These are phyloP conservation scores for Candida silvatica DNA, from an alignment of 805 yeast species.

Conservation along the genomic window DNA sequence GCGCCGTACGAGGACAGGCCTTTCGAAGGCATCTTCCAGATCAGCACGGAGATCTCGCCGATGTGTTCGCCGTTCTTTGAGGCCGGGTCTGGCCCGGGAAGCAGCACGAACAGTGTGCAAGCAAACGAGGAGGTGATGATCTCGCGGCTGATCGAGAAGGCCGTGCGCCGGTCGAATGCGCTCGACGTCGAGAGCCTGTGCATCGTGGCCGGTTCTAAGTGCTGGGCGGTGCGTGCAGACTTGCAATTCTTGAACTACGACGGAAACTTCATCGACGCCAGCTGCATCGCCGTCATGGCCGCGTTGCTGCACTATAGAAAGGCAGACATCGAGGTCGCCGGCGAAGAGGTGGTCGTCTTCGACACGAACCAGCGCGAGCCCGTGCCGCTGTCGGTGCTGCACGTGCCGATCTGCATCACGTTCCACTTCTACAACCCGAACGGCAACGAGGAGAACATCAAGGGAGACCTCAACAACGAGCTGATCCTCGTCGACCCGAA, in stretches of 20 bases:
- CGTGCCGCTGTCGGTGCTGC: constrained; percentile 75
- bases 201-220: constrained; percentile 81
- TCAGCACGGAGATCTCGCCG: constrained; percentile 80
- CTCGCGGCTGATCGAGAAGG: constrained; percentile 80
- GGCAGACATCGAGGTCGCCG: constrained; percentile 66
- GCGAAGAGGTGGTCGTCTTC: constrained; percentile 56
- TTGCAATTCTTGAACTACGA: constrained; percentile 84
- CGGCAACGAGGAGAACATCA: constrained; percentile 58
- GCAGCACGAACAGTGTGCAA: constrained; percentile 29
- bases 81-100: constrained; percentile 20
- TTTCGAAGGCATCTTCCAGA: constrained; percentile 82
- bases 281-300: constrained; percentile 84
- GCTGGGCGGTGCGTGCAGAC: constrained; percentile 90
- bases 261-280: constrained; percentile 87
- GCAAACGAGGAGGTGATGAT: constrained; percentile 78
- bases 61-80: constrained; percentile 88
- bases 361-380: constrained; percentile 76
- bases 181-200: constrained; percentile 86
- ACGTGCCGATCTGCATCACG: constrained; percentile 83
- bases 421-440: constrained; percentile 76
- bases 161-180: constrained; percentile 84
- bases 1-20: constrained; percentile 88
- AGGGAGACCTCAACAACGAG: constrained; percentile 54
- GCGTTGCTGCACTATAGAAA: constrained; percentile 75
- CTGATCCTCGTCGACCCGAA: constrained; percentile 69